Evolutionary conservation across 2,329 filamentous ascomycete species (phyloP), one percentile per base, ranked within the genome.

Genomic region (Cladosporium sp.): DNA sequence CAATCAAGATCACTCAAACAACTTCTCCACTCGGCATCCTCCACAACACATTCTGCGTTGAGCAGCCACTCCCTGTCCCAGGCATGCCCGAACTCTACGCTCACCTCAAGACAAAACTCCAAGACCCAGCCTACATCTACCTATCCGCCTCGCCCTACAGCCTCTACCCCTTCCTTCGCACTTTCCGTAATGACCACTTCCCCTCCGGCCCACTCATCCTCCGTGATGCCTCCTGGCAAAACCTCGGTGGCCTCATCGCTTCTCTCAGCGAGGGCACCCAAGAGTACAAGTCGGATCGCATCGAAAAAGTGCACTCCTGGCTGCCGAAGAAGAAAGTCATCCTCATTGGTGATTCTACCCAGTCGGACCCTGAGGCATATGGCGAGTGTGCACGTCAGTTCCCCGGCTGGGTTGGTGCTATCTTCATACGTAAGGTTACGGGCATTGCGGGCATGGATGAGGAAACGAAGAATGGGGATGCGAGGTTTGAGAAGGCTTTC

Each of bases 81-180:
- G 91, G 90, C 50, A 97, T 97, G 91, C 89, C 92, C 0, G 86
- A 90, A 66, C 81, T 97, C 0, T 97, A 96, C 76, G 75, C 78
- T 20, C 80, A 87, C 58, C 79, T 96, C 11, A 78, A 86, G 45
- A 70, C 71, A 14, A 73, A 76, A 40, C 75, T 85, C 8, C 60
- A 81, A 8, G 79, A 81, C 8, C 88, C 91, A 1, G 84, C 91
- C 0, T 96, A 90, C 82, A 96, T 96, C 78, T 97, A 97, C 74
- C 83, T 97, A 49, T 95, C 90, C 0, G 92, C 93, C 0, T 96
- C 92, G 0, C 93, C 93, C 0, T 97, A 97, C 78, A 96, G 95
- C 67, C 83, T 97, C 9, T 97, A 97, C 70, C 88, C 90, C 0
- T 94, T 97, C 74, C 81, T 97, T 22, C 86, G 83, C 58, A 73